Conservation (phyloP, 108 stramenopile genomes). For the Chaetoceros tenuissimus region DNA sequence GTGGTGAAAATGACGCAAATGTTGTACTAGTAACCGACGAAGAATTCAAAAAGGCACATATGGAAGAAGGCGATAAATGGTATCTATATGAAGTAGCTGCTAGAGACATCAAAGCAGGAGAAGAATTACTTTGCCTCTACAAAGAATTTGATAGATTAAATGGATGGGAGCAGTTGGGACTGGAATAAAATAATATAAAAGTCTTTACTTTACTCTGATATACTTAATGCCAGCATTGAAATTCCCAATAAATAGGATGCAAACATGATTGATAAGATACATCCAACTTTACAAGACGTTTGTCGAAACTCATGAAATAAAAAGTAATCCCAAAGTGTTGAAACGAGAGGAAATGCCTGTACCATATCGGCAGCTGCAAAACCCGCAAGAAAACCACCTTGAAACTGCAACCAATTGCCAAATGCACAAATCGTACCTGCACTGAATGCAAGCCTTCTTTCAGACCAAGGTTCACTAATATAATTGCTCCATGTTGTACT, state of each 20-base stretch:
- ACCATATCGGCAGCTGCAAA: conserved; percentile 42
- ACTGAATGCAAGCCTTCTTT: conserved; percentile 10
- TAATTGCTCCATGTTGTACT: too few species aligned
- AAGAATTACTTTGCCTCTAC: too few species aligned
- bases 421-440: conserved; percentile 35
- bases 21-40: too few species aligned
- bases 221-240: conserved; percentile 9
- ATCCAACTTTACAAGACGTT: not conserved
- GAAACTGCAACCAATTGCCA: conserved; percentile 37
- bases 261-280: conserved; percentile 12
- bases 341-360: conserved; percentile 38
- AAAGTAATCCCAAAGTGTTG: conserved; percentile 37
- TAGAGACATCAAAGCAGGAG: too few species aligned
- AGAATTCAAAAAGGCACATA: too few species aligned
- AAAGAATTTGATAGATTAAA: too few species aligned
- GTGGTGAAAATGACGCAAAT: too few species aligned
- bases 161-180: too few species aligned
- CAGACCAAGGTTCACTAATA: conserved; percentile 4
- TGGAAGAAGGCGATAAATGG: too few species aligned
- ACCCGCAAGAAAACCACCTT: conserved; percentile 31
- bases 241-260: conserved; percentile 10
- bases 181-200: too few species aligned
- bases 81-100: too few species aligned
- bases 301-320: conserved; percentile 30
- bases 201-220: too few species aligned